Evolutionary conservation across 148 eudicot genomes (phyloP), one percentile per base, ranked within the genome.

Genomic region (Rhododendron ovatum): DNA sequence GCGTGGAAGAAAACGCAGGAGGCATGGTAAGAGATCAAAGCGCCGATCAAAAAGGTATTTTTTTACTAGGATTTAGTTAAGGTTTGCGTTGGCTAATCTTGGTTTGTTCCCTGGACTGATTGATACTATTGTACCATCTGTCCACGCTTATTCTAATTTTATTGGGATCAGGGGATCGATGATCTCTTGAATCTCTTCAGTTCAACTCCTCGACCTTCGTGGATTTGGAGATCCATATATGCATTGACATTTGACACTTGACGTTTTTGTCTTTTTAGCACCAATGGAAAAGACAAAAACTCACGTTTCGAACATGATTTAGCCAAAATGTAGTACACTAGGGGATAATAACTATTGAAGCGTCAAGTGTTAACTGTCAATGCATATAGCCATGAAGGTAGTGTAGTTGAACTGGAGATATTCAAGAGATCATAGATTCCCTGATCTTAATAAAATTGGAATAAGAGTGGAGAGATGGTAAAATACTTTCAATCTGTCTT

Each of bases 21-120:
- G 92, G 89, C 96, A 87, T 84, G 93, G 90, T 82, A 97, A 90
- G 85, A 92, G 91, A 89, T 91, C 93, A 37, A 97, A 89, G 71
- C 95, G 92, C 69, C 90, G 81, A 90, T 88, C 98, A 85, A 93
- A 89, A 92, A 95, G 98, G 98, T 95, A 47, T 55, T 55, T 55
- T 55, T 15, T 30, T 35, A 30, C 33, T 13, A 45, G 14, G 9
- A 6, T 53, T 75, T 39, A 71, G 8, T 2, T 30, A 10, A 12
- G 8, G 69, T 50, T 26, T 85, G 65, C 37, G 10, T 80, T 61
- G 30, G 48, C 26, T 50, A 17, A 26, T 80, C 65, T 80, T 80
- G 43, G 0, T 37, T 85, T 77, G 15, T 78, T 77, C 8, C 67
- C 20, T 4, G 30, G n/a, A 79, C 33, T 11, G 79, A 67, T 22